Conservation (phyloP, 2,329 filamentous ascomycete genomes). For the Fusarium solani-melongenae region DNA sequence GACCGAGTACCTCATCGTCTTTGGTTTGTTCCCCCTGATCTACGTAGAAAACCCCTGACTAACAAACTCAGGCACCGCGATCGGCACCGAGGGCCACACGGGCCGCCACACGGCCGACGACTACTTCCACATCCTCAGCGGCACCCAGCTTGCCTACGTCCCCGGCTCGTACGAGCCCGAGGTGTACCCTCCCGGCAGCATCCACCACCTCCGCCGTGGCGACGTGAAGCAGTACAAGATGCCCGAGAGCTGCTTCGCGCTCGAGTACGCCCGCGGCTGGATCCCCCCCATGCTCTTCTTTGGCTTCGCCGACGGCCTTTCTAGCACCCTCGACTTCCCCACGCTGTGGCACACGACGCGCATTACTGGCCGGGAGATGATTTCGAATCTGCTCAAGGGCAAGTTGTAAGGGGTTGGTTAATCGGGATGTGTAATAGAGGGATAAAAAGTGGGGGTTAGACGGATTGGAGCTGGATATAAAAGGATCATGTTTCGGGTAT, state of each 20-base stretch:
- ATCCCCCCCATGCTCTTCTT: slow-evolving; percentile 94
- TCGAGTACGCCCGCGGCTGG: slow-evolving; percentile 89
- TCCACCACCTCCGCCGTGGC: slow-evolving; percentile 79
- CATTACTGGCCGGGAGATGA: slow-evolving; percentile 81
- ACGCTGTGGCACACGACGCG: slow-evolving; percentile 83
- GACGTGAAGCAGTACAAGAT: slow-evolving; percentile 86
- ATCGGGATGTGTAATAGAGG: neutral
- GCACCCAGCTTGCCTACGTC: slow-evolving; percentile 80
- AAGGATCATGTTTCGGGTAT: neutral
- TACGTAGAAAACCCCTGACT: neutral
- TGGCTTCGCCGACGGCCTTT: slow-evolving; percentile 84
- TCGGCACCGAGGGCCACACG: slow-evolving; percentile 88
- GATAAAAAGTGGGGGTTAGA: slow-evolving; percentile 2
- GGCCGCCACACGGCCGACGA: slow-evolving; percentile 93
- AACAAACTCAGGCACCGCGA: slow-evolving; percentile 65
- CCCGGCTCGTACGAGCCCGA: slow-evolving; percentile 75
- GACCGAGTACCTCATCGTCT: slow-evolving; percentile 92
- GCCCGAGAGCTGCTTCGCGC: slow-evolving; percentile 79
- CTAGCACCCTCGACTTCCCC: slow-evolving; percentile 84
- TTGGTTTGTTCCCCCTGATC: slow-evolving; percentile 60
- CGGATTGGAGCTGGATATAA: neutral
- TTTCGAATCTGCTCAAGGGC: slow-evolving; percentile 74
- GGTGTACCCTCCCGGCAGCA: slow-evolving; percentile 74
- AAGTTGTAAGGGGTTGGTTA: slow-evolving; percentile 69
- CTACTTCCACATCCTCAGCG: slow-evolving; percentile 91